Conservation (phyloP, 352 stramenopile genomes). For the Globisporangium spiculum region DNA sequence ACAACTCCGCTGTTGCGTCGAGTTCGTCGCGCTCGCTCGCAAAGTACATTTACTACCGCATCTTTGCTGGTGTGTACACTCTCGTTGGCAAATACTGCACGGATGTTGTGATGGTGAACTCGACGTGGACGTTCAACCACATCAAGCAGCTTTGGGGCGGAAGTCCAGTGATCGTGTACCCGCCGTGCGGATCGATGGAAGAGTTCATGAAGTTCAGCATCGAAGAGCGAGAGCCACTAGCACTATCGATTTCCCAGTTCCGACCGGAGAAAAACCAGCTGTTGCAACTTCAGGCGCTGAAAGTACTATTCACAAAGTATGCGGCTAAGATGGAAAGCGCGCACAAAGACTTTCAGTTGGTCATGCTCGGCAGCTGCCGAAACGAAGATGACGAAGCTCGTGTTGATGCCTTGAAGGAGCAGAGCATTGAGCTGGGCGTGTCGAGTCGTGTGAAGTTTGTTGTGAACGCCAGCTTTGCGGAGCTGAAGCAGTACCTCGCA, state of each 20-base stretch:
- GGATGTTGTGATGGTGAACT: slow-evolving; percentile 97
- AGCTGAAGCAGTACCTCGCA: slow-evolving; percentile 88
- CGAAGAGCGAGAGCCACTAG: slow-evolving; percentile 56
- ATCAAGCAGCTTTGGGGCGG: slow-evolving; percentile 92
- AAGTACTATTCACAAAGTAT: slow-evolving; percentile 59
- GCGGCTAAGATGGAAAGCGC: slow-evolving; percentile 35
- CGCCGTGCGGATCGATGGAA: slow-evolving; percentile 91
- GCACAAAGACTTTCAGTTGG: slow-evolving; percentile 82
- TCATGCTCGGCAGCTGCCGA: slow-evolving; percentile 96
- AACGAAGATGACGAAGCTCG: slow-evolving; percentile 91
- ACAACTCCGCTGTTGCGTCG: slow-evolving; percentile 77
- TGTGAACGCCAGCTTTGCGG: slow-evolving; percentile 93
- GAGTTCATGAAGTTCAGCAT: slow-evolving; percentile 71
- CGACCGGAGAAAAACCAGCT: slow-evolving; percentile 98
- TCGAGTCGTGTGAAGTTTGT: slow-evolving; percentile 89
- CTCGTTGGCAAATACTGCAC: slow-evolving; percentile 81
- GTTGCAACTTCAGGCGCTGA: slow-evolving; percentile 92
- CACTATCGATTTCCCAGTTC: slow-evolving; percentile 98
- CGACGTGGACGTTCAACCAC: slow-evolving; percentile 96
- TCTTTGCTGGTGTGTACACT: slow-evolving; percentile 93
- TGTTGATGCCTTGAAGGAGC: slow-evolving; percentile 81
- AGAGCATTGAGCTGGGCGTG: slow-evolving; percentile 81
- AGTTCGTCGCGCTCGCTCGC: slow-evolving; percentile 77
- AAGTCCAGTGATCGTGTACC: slow-evolving; percentile 88
- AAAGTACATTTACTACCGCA: slow-evolving; percentile 96